Percentiles rank a stretch among this genome's conserved stretches.
Conservation (phyloP, 176 grass and related monocot species). For the Carex littledalei region DNA sequence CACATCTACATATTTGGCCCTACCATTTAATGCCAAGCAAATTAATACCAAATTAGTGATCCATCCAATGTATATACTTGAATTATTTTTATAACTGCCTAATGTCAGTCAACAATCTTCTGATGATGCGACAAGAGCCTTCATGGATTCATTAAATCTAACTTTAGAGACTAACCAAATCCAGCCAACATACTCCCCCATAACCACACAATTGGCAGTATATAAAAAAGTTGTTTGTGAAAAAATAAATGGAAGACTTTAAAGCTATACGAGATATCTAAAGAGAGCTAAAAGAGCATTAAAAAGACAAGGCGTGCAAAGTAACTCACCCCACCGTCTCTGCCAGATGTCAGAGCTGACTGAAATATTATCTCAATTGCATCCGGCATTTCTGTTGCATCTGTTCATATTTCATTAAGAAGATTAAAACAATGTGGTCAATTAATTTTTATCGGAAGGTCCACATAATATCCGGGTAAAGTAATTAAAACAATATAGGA, state of each 20-base stretch:
- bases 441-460: slow-evolving; percentile 6
- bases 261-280: not conserved
- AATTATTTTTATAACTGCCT: too few relatives aligned
- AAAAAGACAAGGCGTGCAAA: not conserved
- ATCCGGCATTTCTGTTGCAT: slow-evolving; percentile 82
- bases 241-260: not conserved
- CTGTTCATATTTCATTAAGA: slow-evolving; percentile 42
- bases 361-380: slow-evolving; percentile 98
- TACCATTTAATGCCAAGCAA: not conserved
- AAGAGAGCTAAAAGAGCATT: not conserved
- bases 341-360: slow-evolving; percentile 62
- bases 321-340: slow-evolving; percentile 81
- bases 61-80: not conserved
- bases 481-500: not conserved
- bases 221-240: not conserved
- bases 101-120: too few relatives aligned
- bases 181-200: not conserved
- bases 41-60: not conserved
- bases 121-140: not conserved
- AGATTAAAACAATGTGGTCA: not conserved
- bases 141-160: not conserved
- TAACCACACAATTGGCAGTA: not conserved
- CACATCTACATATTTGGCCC: not conserved
- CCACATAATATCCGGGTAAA: not conserved
- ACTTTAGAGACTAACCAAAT: not conserved